A percentile compares a stretch with the other conserved stretches of the same genome.
Evolutionary conservation across 2,329 filamentous ascomycete genomes (phyloP).

Genomic region (Beauveria pseudobassiana): DNA sequence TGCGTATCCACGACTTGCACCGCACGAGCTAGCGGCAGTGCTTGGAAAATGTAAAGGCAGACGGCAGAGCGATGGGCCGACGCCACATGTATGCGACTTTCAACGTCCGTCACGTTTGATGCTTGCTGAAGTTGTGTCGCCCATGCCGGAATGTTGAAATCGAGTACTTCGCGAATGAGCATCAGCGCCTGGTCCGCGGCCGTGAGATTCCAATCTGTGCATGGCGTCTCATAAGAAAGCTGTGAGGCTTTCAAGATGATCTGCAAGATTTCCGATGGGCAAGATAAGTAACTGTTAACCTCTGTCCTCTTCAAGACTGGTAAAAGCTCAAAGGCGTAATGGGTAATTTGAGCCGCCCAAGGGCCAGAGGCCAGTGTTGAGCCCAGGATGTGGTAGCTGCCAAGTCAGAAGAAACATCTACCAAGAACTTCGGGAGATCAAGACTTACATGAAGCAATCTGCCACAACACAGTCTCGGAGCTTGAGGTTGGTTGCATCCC

Average conservation of each 20-base stretch:
- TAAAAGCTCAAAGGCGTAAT: conserved; percentile 30
- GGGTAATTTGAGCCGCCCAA: conserved; percentile 31
- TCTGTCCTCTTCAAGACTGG: conserved; percentile 35
- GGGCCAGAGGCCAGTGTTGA: conserved; percentile 30
- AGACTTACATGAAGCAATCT: conserved; percentile 38
- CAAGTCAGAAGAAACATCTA: conserved; percentile 13
- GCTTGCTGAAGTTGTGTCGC: conserved; percentile 30
- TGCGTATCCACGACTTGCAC: conserved; percentile 32
- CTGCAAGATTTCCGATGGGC: conserved; percentile 35
- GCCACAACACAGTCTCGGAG: conserved; percentile 39
- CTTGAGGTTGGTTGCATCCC: conserved; percentile 25
- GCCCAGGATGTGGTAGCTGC: conserved; percentile 34
- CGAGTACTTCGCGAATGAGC: conserved; percentile 34
- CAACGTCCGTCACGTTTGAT: conserved; percentile 29
- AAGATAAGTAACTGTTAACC: conserved; percentile 35
- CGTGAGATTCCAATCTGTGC: conserved; percentile 23
- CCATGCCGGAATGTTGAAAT: conserved; percentile 36
- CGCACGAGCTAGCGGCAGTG: conserved; percentile 30
- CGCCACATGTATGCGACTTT: conserved; percentile 36
- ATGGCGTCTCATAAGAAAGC: conserved; percentile 31
- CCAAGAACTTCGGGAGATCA: background rate
- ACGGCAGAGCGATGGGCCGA: conserved; percentile 39
- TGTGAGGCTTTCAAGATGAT: conserved; percentile 38
- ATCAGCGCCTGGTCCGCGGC: conserved; percentile 29
- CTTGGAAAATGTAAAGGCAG: conserved; percentile 39